Percentiles rank a stretch among this genome's conserved stretches.
Evolutionary conservation across 805 yeast species (phyloP).

Genomic region (Pichia manshurica): DNA sequence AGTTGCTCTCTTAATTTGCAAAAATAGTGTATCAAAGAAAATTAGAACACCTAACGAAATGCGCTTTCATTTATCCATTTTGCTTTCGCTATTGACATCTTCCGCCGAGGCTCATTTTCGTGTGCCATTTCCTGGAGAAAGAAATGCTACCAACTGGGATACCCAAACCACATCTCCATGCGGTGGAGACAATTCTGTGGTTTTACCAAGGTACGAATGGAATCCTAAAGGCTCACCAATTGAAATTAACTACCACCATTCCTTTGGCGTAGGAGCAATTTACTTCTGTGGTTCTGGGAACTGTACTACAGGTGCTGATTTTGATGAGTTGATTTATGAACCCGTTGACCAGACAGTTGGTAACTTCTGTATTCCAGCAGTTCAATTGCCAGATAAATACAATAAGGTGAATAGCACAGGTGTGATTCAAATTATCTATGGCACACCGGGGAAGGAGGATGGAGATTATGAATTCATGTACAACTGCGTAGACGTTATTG

Average conservation of each 20-base stretch:
- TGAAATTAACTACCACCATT: slow-evolving; percentile 22
- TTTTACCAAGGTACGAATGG: slow-evolving; percentile 27
- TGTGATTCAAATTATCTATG: slow-evolving; percentile 26
- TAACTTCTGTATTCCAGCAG: slow-evolving; percentile 27
- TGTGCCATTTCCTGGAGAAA: slow-evolving; percentile 30
- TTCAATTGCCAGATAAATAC: slow-evolving; percentile 22
- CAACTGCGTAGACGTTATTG: slow-evolving; percentile 28
- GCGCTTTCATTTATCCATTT: no score
- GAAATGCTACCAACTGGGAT: slow-evolving; percentile 27
- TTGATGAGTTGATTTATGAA: slow-evolving; percentile 21
- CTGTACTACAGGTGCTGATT: slow-evolving; percentile 22
- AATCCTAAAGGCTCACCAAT: slow-evolving; percentile 30
- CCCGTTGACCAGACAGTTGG: slow-evolving; percentile 24
- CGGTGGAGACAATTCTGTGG: slow-evolving; percentile 26
- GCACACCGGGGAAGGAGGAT: slow-evolving; percentile 12
- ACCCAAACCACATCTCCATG: slow-evolving; percentile 28
- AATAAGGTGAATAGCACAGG: slow-evolving; percentile 22
- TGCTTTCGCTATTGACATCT: slow-evolving; percentile 12
- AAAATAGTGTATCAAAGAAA: no score
- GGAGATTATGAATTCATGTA: slow-evolving; percentile 24
- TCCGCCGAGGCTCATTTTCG: slow-evolving; percentile 26
- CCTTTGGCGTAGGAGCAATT: slow-evolving; percentile 22
- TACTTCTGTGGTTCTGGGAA: slow-evolving; percentile 23
- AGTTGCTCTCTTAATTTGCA: no score
- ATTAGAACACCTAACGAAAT: no score